Conservation (phyloP, 2,329 filamentous ascomycete species). For the Pseudogymnoascus sp. region DNA sequence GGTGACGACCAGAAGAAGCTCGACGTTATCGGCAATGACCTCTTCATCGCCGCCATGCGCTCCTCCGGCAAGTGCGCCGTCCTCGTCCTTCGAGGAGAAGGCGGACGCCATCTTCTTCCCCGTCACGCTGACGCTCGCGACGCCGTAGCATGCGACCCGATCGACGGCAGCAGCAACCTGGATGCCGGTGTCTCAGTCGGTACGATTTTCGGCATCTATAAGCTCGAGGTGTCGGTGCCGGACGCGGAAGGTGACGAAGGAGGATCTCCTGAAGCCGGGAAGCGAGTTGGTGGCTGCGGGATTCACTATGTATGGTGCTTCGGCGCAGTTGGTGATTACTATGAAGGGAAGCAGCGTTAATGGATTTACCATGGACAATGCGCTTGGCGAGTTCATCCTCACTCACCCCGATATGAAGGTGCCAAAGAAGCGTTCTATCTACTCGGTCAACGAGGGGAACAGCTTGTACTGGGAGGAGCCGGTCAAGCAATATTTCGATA, state of each 20-base stretch:
- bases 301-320: slow-evolving; percentile 99
- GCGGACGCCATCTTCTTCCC: slow-evolving; percentile 86
- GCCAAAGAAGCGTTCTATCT: slow-evolving; percentile 75
- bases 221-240: slow-evolving; percentile 57
- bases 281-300: slow-evolving; percentile 87
- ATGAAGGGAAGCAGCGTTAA: slow-evolving; percentile 91
- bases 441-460: slow-evolving; percentile 99
- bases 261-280: slow-evolving; percentile 83
- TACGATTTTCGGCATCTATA: slow-evolving; percentile 94
- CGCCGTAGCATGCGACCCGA: slow-evolving; percentile 93
- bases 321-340: slow-evolving; percentile 90
- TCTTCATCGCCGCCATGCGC: slow-evolving; percentile 93
- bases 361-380: slow-evolving; percentile 95
- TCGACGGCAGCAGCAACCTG: slow-evolving; percentile 95
- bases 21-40: slow-evolving; percentile 64
- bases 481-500: slow-evolving; percentile 82
- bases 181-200: slow-evolving; percentile 97
- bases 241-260: slow-evolving; percentile 65
- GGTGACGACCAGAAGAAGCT: slow-evolving; percentile 50
- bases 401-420: slow-evolving; percentile 93
- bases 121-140: slow-evolving; percentile 70
- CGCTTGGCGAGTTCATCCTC: slow-evolving; percentile 96
- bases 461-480: slow-evolving; percentile 90
- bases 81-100: slow-evolving; percentile 96
- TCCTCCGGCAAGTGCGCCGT: slow-evolving; percentile 86